Base-by-base conservation (phyloP, 768 basidiomycete species). In the Kwoniella newhampshirensis region DNA sequence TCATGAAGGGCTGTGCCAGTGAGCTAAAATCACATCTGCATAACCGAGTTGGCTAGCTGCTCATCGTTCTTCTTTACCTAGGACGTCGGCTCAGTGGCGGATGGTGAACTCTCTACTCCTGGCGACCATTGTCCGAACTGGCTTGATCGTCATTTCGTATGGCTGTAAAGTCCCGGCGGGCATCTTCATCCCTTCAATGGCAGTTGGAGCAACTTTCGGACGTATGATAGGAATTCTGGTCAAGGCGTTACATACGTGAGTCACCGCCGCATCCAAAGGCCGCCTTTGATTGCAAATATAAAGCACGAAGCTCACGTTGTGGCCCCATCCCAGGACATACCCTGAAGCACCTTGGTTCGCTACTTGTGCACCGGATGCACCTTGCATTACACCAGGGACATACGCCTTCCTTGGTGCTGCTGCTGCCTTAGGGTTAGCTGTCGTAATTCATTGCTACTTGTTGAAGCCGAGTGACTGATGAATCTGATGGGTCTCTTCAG, bases 181-280 rank as follows among this genome's bases (percentile, higher is more conserved):
- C 23, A 99, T 99, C 64, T 99, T 99, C 65, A 90, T 99, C 0
- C 96, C 96, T 1, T 96, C 93, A 2, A 98, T 99, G 96, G 96
- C 94, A 0, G 86, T 98, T 53, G 96, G 96, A 36, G 96, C 96
- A 3, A 88, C 90, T 0, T 98, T 98, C 70, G 96, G 96, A 1
- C 82, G 96, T 36, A 96, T 98, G 91, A 79, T 99, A 17, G 96
- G 96, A 0, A 98, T 97, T 59, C 81, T 96, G 62, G 92, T 97
- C 28, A 94, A 96, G 77, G 92, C 92, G 0, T 81, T 96, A 77
- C 86, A 94, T 75, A 82, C 81, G 93, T 87, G 60, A 67, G 82
- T 70, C 13, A 9, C 23, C 35, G 18, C 26, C 18, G 36, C 9
- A 7, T 47, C 8, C 7, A 5, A 42, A n/a, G 11, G 27, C 12